Percentiles rank a stretch among this genome's conserved stretches.
Conservation (phyloP, 192 early-diverging fungal species). For the Neocallimastix lanati region DNA sequence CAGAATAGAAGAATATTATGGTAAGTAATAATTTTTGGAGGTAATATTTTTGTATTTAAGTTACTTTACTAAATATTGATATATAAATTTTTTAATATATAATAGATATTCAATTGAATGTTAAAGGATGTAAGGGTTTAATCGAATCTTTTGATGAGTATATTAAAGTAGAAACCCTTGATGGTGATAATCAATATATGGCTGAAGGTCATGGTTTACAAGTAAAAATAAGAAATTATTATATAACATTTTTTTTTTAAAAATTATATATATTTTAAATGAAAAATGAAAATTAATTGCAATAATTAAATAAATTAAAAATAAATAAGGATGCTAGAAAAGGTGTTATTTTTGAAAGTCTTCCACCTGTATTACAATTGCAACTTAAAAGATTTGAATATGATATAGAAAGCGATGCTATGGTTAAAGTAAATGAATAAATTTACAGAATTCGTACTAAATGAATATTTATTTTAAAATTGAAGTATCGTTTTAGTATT, state of each 20-base stretch:
- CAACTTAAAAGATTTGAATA: slow-evolving; percentile 98
- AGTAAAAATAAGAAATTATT: too few relatives aligned
- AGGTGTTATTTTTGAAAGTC: slow-evolving; percentile 80
- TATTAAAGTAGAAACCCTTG: slow-evolving; percentile 72
- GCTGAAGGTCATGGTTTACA: slow-evolving; percentile 90
- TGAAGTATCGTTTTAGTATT: too few relatives aligned
- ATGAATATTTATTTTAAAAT: too few relatives aligned
- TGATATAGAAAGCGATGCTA: slow-evolving; percentile 69
- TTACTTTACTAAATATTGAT: too few relatives aligned
- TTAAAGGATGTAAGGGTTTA: slow-evolving; percentile 79
- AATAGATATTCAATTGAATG: slow-evolving; percentile 89
- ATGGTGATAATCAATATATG: slow-evolving; percentile 90
- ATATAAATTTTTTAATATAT: neutral
- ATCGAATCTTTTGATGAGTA: slow-evolving; percentile 82
- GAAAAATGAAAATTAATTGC: neutral
- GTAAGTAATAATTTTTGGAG: too few relatives aligned
- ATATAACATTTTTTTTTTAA: too few relatives aligned
- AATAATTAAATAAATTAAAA: neutral
- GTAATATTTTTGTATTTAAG: too few relatives aligned
- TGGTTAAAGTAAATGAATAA: slow-evolving; percentile 55
- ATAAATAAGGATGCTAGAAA: slow-evolving; percentile 61
- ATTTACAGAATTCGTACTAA: too few relatives aligned
- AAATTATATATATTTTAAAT: too few relatives aligned
- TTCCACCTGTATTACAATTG: slow-evolving; percentile 87
- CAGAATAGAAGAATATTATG: slow-evolving; percentile 85